Evolutionary conservation across 768 basidiomycete species (phyloP), one percentile per base, ranked within the genome.

Genomic region (Suillus discolor): DNA sequence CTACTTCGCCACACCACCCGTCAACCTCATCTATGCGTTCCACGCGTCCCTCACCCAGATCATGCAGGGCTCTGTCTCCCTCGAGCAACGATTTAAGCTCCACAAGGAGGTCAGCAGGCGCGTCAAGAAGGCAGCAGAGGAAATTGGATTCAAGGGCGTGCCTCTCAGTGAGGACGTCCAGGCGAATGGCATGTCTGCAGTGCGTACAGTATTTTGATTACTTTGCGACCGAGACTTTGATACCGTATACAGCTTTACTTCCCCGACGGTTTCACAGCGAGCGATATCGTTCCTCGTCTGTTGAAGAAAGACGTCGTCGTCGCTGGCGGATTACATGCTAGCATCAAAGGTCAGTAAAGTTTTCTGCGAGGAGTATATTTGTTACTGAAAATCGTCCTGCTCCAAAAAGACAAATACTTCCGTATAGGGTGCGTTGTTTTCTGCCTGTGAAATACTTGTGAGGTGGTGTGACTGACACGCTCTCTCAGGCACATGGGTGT

Each of bases 131-230:
- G 85, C 87, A 1, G 88, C 89, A 6, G 73, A 78, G 51, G 81
- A 79, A 25, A 81, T 97, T 51, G 96, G 94, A 2, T 80, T 98
- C 70, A 88, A 80, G 72, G 87, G 88, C 71, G 82, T 99, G 9
- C 87, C 96, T 9, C 72, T 85, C 13, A 80, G 83, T 34, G 80
- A 86, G 2, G 79, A 82, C 3, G 83, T 85, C 65, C 84, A 91
- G 20, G 96, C 97, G 4, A 97, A 96, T 73, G 96, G 97, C 47
- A 98, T 99, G 97, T 93, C 91, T 7, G 96, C 96, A 49, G 89
- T 93, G 72, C 68, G 81, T 73, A 47, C 15, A 36, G 12, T 34
- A 20, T 7, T 42, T 28, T 41, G 57, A 25, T 59, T 31, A 31
- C 31, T 31, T 61, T 60, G 62, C 34, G 15, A 9, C 59, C 31